Percentiles rank a stretch among this genome's conserved stretches.
phyloP scores from a whole-genome alignment of 2,329 filamentous ascomycete species.

The Paracorniculantispora psalliotae region DNA sequence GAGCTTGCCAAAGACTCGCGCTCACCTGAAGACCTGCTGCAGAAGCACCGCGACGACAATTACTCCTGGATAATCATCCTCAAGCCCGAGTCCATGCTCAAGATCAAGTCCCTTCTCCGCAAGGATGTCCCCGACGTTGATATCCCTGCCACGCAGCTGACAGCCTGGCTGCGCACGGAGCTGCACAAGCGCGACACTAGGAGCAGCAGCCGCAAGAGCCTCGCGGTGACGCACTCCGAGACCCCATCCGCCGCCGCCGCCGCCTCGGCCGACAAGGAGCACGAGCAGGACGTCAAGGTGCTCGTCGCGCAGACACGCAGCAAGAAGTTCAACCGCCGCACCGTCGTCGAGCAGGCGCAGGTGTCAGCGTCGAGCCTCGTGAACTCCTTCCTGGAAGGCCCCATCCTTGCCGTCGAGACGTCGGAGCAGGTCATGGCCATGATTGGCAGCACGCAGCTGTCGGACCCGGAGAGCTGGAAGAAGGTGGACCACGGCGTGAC shows the following conservation, averaged over 20 bases:
- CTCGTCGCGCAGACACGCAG: conserved; percentile 74
- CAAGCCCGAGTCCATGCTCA: conserved; percentile 71
- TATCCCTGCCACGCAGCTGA: conserved; percentile 64
- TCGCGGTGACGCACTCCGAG: conserved; percentile 5
- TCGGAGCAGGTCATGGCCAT: conserved; percentile 76
- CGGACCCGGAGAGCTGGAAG: conserved; percentile 80
- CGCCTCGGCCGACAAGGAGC: conserved; percentile 27
- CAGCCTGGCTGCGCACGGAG: conserved; percentile 76
- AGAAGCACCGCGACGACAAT: conserved; percentile 68
- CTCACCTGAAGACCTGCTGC: conserved; percentile 73
- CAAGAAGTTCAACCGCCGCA: conserved; percentile 86
- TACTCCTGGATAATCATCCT: conserved; percentile 88
- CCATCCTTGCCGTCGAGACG: conserved; percentile 83
- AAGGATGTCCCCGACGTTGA: conserved; percentile 75
- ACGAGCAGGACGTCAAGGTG: conserved; percentile 75
- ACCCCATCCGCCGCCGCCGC: conserved; percentile 29
- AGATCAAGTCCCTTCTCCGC: conserved; percentile 71
- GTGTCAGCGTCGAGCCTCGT: conserved; percentile 56
- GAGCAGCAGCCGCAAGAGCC: conserved; percentile 31
- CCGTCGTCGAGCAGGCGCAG: conserved; percentile 77
- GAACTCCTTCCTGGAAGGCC: conserved; percentile 67
- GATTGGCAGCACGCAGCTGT: conserved; percentile 68
- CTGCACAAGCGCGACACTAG: conserved; percentile 62
- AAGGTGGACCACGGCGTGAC: conserved; percentile 72
- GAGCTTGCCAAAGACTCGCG: conserved; percentile 79